These are phyloP conservation scores for Cyphellophora europaea DNA, from an alignment of 2,329 filamentous ascomycete genomes.

Conservation along the genomic window DNA sequence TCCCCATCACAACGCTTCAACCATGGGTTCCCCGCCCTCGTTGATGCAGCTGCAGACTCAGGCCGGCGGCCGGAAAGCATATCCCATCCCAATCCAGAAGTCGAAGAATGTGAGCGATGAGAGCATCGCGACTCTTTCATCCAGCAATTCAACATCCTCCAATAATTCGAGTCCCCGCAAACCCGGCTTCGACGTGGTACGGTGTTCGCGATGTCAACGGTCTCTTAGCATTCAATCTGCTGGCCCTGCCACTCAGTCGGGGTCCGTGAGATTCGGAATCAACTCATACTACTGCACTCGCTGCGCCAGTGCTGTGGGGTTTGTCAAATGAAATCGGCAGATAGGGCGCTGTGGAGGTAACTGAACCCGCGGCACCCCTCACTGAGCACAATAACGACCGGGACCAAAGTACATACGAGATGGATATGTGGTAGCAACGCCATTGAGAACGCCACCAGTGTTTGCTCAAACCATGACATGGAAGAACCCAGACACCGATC, in stretches of 20 bases:
- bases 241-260: constrained; percentile 21
- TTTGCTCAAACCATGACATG: too few species aligned
- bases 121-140: constrained; percentile 15
- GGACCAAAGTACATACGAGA: too few species aligned
- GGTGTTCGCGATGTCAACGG: constrained; percentile 39
- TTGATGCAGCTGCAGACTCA: constrained; percentile 15
- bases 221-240: constrained; percentile 31
- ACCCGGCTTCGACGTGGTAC: constrained; percentile 30
- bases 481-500: too few species aligned
- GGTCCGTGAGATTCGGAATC: constrained; percentile 36
- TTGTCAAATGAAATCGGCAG: constrained; percentile 19
- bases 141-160: constrained; percentile 5
- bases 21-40: constrained; percentile 14
- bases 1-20: neutral
- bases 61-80: constrained; percentile 9
- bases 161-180: constrained; percentile 11
- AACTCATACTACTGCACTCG: constrained; percentile 38
- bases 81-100: neutral
- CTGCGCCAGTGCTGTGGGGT: constrained; percentile 18
- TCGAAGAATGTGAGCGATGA: constrained; percentile 14
- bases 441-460: too few species aligned
- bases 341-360: too few species aligned
- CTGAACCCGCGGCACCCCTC: too few species aligned
- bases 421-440: too few species aligned
- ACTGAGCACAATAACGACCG: too few species aligned